Base-by-base conservation (phyloP, 768 basidiomycete species). In the Tricholoma matsutake region DNA sequence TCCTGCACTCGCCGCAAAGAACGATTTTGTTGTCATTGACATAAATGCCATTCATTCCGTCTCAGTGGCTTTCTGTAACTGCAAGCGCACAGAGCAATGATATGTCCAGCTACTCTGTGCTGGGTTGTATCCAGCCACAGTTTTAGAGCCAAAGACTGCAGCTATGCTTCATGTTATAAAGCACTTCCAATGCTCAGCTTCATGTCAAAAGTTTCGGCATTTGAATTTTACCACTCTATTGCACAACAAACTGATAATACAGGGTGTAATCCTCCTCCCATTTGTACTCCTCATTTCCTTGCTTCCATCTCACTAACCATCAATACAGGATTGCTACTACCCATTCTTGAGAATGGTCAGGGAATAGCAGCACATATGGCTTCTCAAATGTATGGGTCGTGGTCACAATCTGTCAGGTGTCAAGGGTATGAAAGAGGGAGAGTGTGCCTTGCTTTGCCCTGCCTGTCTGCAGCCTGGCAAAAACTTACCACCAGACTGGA, bases 361-460 rank as follows among this genome's bases (percentile, higher is more conserved):
- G n/a, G n/a, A n/a, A n/a, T n/a, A n/a, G n/a, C n/a, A n/a, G n/a
- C n/a, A n/a, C n/a, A n/a, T n/a, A n/a, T n/a, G n/a, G n/a, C n/a
- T n/a, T n/a, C n/a, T n/a, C n/a, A n/a, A n/a, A n/a, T n/a, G n/a
- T n/a, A n/a, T n/a, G n/a, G n/a, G n/a, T n/a, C n/a, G n/a, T n/a
- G n/a, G n/a, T n/a, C n/a, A n/a, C n/a, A n/a, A n/a, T n/a, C n/a
- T n/a, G n/a, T n/a, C n/a, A n/a, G n/a, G n/a, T n/a, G n/a, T n/a
- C n/a, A n/a, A n/a, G n/a, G n/a, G n/a, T n/a, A n/a, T n/a, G n/a
- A n/a, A n/a, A n/a, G n/a, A n/a, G n/a, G n/a, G n/a, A n/a, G n/a
- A 70, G 41, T 63, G 65, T 18, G 72, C 70, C 1, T 56, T 74
- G 4, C n/a, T 64, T 28, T 74, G 73, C 51, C 69, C 68, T 9